phyloP scores from a whole-genome alignment of 768 basidiomycete genomes.

The Melanogaster broomeanus region DNA sequence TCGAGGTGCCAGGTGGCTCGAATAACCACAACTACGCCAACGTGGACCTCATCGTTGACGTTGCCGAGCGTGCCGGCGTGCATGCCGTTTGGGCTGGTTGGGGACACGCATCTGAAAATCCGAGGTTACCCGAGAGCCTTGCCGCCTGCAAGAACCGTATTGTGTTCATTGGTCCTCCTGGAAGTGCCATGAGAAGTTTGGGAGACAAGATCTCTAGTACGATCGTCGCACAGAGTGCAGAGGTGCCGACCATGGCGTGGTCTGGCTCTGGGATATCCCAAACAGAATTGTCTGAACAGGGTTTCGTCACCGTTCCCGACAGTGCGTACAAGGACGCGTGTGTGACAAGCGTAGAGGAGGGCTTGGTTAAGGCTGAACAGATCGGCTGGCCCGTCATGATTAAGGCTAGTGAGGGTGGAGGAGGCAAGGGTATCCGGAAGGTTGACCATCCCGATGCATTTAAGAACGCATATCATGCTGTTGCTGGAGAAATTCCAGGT shows the following conservation, averaged over 20 bases:
- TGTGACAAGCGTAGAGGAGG: conserved; percentile 85
- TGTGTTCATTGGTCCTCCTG: conserved; percentile 98
- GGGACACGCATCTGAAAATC: conserved; percentile 99
- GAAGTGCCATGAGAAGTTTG: conserved; percentile 97
- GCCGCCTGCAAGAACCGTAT: conserved; percentile 93
- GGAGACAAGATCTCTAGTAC: conserved; percentile 99
- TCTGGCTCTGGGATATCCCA: conserved; percentile 93
- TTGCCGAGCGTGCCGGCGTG: conserved; percentile 95
- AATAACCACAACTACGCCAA: conserved; percentile 99
- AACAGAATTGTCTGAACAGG: conserved; percentile 78
- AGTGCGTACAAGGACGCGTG: conserved; percentile 88
- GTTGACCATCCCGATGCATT: conserved; percentile 86
- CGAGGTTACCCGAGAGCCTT: conserved; percentile 91
- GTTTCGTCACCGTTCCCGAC: conserved; percentile 94
- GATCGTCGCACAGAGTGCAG: conserved; percentile 95
- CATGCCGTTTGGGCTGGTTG: conserved; percentile 99
- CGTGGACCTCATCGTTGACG: conserved; percentile 97
- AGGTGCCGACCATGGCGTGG: conserved; percentile 99
- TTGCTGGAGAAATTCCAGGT: conserved; percentile 97
- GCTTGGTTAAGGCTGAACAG: conserved; percentile 75
- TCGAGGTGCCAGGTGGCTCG: conserved; percentile 96
- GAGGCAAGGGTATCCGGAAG: conserved; percentile 98
- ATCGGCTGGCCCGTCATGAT: conserved; percentile 99
- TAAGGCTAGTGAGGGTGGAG: conserved; percentile 98
- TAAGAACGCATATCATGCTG: conserved; percentile 93